Percentiles rank a stretch among this genome's conserved stretches.
phyloP scores from a whole-genome alignment of 768 basidiomycete species.

The Pilatotrama ljubarskyi region DNA sequence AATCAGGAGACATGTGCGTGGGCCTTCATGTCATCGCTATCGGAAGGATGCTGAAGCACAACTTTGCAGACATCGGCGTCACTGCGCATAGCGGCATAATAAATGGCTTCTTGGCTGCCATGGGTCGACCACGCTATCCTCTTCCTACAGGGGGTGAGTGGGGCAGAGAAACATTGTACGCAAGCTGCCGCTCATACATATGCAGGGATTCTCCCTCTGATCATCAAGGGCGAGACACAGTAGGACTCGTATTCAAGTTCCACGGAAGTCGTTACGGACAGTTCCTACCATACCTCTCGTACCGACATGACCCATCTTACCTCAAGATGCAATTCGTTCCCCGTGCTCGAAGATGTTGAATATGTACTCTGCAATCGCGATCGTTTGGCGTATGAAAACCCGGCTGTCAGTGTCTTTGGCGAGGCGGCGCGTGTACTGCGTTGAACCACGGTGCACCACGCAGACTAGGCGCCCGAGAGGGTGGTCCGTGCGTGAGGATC shows the following conservation, averaged over 20 bases:
- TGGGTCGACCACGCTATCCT: slow-evolving; percentile 45
- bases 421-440: neutral
- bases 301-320: too few species aligned
- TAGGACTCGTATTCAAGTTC: too few species aligned
- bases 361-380: too few species aligned
- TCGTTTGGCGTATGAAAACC: neutral
- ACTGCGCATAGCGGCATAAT: slow-evolving; percentile 69
- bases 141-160: slow-evolving; percentile 69
- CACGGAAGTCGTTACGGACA: too few species aligned
- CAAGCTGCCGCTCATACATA: neutral
- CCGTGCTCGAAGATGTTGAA: too few species aligned
- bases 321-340: too few species aligned
- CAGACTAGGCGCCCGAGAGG: neutral
- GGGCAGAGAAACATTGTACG: neutral
- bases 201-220: slow-evolving; percentile 21
- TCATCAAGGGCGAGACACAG: slow-evolving; percentile 6
- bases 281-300: too few species aligned
- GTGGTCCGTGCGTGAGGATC: slow-evolving; percentile 26
- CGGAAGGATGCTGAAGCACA: neutral
- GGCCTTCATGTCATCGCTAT: neutral
- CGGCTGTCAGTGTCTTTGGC: neutral
- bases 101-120: slow-evolving; percentile 49
- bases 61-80: slow-evolving; percentile 58
- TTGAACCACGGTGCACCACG: too few species aligned
- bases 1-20: slow-evolving; percentile 50